Evolutionary conservation across 345 rosid genomes (phyloP), one percentile per base, ranked within the genome.

Genomic region (Ceriops zippeliana): DNA sequence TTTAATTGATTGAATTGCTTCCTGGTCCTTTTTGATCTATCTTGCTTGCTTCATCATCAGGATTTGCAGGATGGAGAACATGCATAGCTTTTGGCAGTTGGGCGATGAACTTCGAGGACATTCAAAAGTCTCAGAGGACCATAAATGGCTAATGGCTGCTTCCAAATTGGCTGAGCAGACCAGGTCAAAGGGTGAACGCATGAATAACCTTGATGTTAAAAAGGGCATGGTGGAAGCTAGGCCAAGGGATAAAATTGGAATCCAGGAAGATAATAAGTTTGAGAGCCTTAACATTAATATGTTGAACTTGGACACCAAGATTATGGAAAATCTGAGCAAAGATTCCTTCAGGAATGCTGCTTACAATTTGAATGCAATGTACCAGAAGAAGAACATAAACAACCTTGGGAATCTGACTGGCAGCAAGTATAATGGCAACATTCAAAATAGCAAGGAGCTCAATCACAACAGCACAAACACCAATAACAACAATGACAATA

Each of bases 91-190:
- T 78, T 95, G 99, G 97, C 93, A 91, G 66, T 67, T 95, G 75
- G 99, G 96, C 20, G 99, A 95, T 76, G 97, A 95, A 78, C 93
- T 95, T 24, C 87, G 99, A 70, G 97, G 96, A 65, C 97, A 89
- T 68, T 79, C 91, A 5, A 90, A 84, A 84, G 89, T 78, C 52
- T 66, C 93, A 2, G 97, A 95, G 82, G 99, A 95, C 78, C 90
- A 86, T 59, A 80, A 90, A 57, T 95, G 99, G 99, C 67, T 85
- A 20, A 76, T 90, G 78, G 99, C 82, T 79, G 97, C 97, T 2
- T 88, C 96, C 20, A 91, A 81, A 73, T 75, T 91, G 83, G 96
- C 97, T 32, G 96, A 95, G 83, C 96, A 91, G 73, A 88, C 96
- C 0, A 84, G 87, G 72, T 64, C 52, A 16, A 95, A 95, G 79